These are phyloP conservation scores for Fonsecaea monophora DNA, from an alignment of 2,329 filamentous ascomycete species.

Conservation along the genomic window DNA sequence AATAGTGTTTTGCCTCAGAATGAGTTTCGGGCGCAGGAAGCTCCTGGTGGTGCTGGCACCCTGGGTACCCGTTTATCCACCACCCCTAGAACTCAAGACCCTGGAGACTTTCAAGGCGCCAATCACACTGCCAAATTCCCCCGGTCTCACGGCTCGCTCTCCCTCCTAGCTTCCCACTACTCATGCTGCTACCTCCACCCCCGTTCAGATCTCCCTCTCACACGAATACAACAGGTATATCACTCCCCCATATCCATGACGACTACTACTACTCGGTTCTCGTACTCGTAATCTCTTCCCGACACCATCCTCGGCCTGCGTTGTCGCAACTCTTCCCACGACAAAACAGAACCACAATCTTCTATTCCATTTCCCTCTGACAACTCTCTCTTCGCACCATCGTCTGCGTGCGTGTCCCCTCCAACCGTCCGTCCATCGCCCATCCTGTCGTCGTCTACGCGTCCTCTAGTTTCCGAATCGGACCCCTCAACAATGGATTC, in stretches of 20 bases:
- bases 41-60: neutral
- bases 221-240: neutral
- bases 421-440: neutral
- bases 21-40: slow-evolving; percentile 13
- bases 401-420: neutral
- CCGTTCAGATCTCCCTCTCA: neutral
- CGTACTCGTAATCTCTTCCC: neutral
- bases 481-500: slow-evolving; percentile 37
- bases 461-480: slow-evolving; percentile 21
- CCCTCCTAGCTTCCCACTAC: slow-evolving; percentile 3
- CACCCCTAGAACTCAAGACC: neutral
- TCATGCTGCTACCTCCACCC: slow-evolving; percentile 6
- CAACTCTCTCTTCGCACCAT: neutral
- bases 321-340: slow-evolving; percentile 6
- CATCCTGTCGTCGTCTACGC: slow-evolving; percentile 36
- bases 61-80: neutral
- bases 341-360: slow-evolving; percentile 1
- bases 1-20: slow-evolving; percentile 22
- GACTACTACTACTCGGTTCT: slow-evolving; percentile 4
- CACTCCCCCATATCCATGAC: slow-evolving; percentile 17
- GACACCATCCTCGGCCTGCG: neutral
- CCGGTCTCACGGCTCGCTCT: slow-evolving; percentile 17
- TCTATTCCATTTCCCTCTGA: neutral
- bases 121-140: slow-evolving; percentile 14
- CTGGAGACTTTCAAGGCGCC: slow-evolving; percentile 1